Base-by-base conservation (phyloP, 2,329 filamentous ascomycete genomes). In the Penicillium sp. region DNA sequence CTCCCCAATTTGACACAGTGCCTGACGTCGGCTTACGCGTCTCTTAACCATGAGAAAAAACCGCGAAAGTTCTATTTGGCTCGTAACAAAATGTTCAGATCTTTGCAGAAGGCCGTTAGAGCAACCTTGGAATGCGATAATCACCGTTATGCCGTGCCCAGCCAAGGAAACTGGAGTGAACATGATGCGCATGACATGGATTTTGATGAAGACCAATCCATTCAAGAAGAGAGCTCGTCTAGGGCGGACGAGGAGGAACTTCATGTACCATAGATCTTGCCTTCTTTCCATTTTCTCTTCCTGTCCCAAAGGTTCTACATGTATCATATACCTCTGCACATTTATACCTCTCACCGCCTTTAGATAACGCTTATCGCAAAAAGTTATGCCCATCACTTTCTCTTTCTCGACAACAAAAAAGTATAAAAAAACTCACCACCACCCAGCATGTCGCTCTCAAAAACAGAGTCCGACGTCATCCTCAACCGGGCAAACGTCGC, bases 401-500 rank as follows among this genome's bases (percentile, higher is more conserved):
- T 33, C 26, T 11, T n/a, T n/a, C 10, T 21, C 19, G 26, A 16
- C 16, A 35, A 41, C 35, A 55, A 46, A 50, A 45, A 35, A 35
- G 48, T 52, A 50, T 53, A 48, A 22, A 39, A 39, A 33, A 7
- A 6, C 35, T 13, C 19, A 41, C 9, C 37, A 44, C 33, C 43
- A 19, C 3, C 22, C 53, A 47, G 48, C 21, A 74, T 74, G 71
- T 67, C 74, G 11, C 60, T 67, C 26, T 68, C 71, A n/a, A 72
- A 70, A 61, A 56, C 53, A 19, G 79, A 82, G 56, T 80, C 80
- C 43, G 83, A 86, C 60, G 74, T 85, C 39, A 78, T 86, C 48
- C 77, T 82, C 52, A 85, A 85, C 63, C 75, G 77, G 52, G 75
- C 82, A 31, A 83, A 79, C 59, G 77, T 86, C 47, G 77, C 78